A percentile compares a stretch with the other conserved stretches of the same genome.
phyloP scores from a whole-genome alignment of 768 basidiomycete genomes.

The Pulveroboletus sp. region DNA sequence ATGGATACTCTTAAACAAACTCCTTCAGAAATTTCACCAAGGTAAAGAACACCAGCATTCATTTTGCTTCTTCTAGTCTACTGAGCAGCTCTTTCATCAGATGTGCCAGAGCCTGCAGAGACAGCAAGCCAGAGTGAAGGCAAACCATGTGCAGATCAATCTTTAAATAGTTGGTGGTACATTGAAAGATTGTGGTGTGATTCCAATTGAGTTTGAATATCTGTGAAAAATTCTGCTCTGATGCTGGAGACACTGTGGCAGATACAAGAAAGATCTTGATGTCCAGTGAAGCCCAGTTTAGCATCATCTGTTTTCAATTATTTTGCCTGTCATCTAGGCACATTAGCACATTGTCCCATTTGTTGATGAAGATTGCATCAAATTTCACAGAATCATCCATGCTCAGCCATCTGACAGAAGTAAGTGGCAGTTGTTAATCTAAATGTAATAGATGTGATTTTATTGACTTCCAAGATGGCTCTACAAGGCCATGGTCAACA shows the following conservation, averaged over 20 bases:
- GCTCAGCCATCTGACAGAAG: too few relatives aligned
- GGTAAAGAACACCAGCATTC: not conserved
- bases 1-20: not conserved
- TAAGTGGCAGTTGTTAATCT: too few relatives aligned
- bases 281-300: not conserved
- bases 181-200: not conserved
- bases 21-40: not conserved
- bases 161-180: not conserved
- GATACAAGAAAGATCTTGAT: slow-evolving; percentile 2
- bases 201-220: not conserved
- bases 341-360: slow-evolving; percentile 3
- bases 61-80: not conserved
- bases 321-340: not conserved
- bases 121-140: not conserved
- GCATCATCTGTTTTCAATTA: not conserved
- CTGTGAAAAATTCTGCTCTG: not conserved
- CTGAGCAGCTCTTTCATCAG: not conserved
- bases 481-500: too few relatives aligned
- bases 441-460: too few relatives aligned
- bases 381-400: not conserved
- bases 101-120: not conserved
- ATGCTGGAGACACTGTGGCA: not conserved
- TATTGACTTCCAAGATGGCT: too few relatives aligned
- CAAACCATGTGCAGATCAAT: slow-evolving; percentile 1
- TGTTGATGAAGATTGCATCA: not conserved